phyloP scores from a whole-genome alignment of 768 basidiomycete species.

The Rhodotorula taiwanensis region DNA sequence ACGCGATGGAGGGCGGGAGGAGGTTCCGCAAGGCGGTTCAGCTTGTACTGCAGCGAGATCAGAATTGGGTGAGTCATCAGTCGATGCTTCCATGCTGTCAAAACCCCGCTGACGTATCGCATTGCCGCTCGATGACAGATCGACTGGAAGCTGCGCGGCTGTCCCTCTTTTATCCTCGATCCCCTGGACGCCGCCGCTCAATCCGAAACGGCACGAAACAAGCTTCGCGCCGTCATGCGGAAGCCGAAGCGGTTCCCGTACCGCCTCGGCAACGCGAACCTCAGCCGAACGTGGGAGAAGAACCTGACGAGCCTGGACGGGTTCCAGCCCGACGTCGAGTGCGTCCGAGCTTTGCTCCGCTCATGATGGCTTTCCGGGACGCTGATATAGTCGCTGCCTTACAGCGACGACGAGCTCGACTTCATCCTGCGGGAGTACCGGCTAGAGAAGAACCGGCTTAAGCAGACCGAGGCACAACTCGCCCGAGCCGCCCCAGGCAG shows the following conservation, averaged over 20 bases:
- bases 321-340: constrained; percentile 5
- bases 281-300: constrained; percentile 13
- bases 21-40: constrained; percentile 67
- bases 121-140: constrained; percentile 43
- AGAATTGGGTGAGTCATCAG: constrained; percentile 59
- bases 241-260: constrained; percentile 12
- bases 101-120: background rate
- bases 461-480: background rate
- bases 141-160: constrained; percentile 78
- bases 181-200: constrained; percentile 46
- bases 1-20: constrained; percentile 53
- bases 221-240: background rate
- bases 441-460: constrained; percentile 4
- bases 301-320: constrained; percentile 14
- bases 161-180: constrained; percentile 62
- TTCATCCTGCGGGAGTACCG: constrained; percentile 11
- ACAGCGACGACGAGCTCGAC: constrained; percentile 15
- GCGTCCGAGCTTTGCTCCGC: background rate
- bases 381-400: too few species aligned
- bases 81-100: too few species aligned
- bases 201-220: background rate
- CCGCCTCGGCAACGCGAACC: constrained; percentile 13
- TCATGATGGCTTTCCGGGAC: background rate
- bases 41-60: constrained; percentile 69
- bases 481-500: background rate